phyloP scores from a whole-genome alignment of 768 basidiomycete genomes.

The Hygrophorus russula region DNA sequence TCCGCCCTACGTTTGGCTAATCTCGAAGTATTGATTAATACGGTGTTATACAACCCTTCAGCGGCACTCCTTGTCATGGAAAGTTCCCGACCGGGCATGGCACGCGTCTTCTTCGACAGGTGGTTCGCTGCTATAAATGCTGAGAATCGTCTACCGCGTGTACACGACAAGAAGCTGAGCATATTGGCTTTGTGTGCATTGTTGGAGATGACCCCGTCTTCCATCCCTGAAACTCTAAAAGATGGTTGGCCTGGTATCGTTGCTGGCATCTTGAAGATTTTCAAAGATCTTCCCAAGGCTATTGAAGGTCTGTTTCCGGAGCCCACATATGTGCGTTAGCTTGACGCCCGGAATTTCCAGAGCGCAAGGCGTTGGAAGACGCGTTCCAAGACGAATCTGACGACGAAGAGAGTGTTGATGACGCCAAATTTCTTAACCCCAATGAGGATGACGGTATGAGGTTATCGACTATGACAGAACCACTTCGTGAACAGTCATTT shows the following conservation, averaged over 20 bases:
- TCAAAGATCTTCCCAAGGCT: slow-evolving; percentile 71
- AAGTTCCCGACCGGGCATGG: slow-evolving; percentile 38
- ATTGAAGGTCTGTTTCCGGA: slow-evolving; percentile 39
- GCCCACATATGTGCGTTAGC: background rate
- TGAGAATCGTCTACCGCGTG: slow-evolving; percentile 55
- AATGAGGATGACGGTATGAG: slow-evolving; percentile 46
- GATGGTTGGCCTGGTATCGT: slow-evolving; percentile 74
- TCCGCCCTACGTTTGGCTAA: slow-evolving; percentile 60
- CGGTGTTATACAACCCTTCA: slow-evolving; percentile 74
- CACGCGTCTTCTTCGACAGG: slow-evolving; percentile 69
- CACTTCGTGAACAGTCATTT: background rate
- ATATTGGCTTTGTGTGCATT: slow-evolving; percentile 68
- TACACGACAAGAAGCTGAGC: slow-evolving; percentile 84
- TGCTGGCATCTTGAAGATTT: slow-evolving; percentile 55
- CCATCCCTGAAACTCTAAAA: slow-evolving; percentile 46
- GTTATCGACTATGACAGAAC: slow-evolving; percentile 3
- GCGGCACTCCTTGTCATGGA: slow-evolving; percentile 73
- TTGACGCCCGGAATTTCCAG: slow-evolving; percentile 18
- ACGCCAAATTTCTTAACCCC: slow-evolving; percentile 35
- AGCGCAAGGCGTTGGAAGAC: slow-evolving; percentile 48
- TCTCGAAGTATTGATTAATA: slow-evolving; percentile 74
- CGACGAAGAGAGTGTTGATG: slow-evolving; percentile 27
- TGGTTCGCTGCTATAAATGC: slow-evolving; percentile 73
- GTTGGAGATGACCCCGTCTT: slow-evolving; percentile 52
- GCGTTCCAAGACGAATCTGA: slow-evolving; percentile 20